Base-by-base conservation (phyloP, 1,284 basidiomycete genomes). In the Tilletia horrida region DNA sequence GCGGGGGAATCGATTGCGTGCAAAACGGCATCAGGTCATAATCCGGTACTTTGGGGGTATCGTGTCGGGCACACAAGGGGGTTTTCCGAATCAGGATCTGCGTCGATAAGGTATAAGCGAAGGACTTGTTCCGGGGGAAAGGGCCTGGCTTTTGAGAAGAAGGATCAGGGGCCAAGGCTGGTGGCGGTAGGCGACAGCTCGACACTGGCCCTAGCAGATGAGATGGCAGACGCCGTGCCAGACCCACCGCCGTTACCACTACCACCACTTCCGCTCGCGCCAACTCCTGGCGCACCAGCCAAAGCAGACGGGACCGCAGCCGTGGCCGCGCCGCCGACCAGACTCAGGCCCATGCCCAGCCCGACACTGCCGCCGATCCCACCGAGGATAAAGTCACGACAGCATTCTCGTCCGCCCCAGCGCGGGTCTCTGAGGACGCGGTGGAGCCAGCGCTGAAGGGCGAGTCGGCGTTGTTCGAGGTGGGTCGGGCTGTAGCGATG, bases 391-490 rank as follows among this genome's bases (percentile, higher is more conserved):
- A 62, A 55, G 48, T 65, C 64, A 11, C 47, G 48, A 16, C 27
- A 14, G 16, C 29, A 35, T 23, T 44, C 43, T 6, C 21, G 31
- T 14, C 64, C 64, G 23, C 75, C 75, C 77, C 77, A 80, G 21
- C 72, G 71, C 9, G 50, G 62, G 21, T 79, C 75, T 3, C 77
- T 65, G 62, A 72, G 65, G 11, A 78, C 72, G 0, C 64, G 43
- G 42, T 71, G 67, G 23, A 80, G 69, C 78, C 78, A 80, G 16
- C 64, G 63, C 68, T 80, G 78, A 57, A 80, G 59, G 2, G 69
- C 73, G 21, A 69, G 70, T 21, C 78, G 66, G 1, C 78, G 67
- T 63, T 71, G 69, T 63, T 80, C 78, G 25, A 80, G 62, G 57
- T 78, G 72, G 14, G 44, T 64, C 2, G 77, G 71, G 50, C 70